Base-by-base conservation (phyloP, 805 yeast genomes). In the Ogataea glucozyma region DNA sequence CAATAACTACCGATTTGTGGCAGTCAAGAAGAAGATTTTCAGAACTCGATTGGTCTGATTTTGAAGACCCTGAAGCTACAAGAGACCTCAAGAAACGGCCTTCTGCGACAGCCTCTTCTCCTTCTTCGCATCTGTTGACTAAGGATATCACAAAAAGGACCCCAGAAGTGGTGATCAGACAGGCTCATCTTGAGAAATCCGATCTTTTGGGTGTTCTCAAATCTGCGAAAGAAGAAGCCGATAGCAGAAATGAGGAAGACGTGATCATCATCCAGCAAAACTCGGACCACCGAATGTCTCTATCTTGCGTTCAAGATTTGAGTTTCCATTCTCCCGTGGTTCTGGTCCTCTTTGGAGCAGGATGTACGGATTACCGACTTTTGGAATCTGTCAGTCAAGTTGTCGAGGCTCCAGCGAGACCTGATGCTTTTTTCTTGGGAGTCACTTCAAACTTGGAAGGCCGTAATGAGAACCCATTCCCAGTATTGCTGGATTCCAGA, bases 401-500 rank as follows among this genome's bases (percentile, higher is more conserved):
- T 18, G 18, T 19, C 7, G 22, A 29, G 14, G 14, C 22, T 12
- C 21, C 10, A 23, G 35, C 27, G 6, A 41, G 20, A 41, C 33
- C 20, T 26, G 32, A 23, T 23, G 40, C 19, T 7, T n/a, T 17
- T 7, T 47, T 58, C 9, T 38, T 58, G 23, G 62, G 59, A 1
- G 44, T 61, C 12, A 56, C 65, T 1, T 54, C 64, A 9, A 37
- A 40, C 14, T 48, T 40, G 26, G 32, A 41, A 4, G 42, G 26
- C 2, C n/a, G 19, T 6, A 53, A 57, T 31, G 26, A 27, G 1
- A 44, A 44, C 26, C 31, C 38, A 1, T 61, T 58, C 37, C 67
- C 69, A 1, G 49, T 64, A 4, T 19, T 64, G 9, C 27, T 56
- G 14, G 70, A 64, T 43, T 4, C 43, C 9, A 33, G 44, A n/a